Evolutionary conservation across 2,329 filamentous ascomycete genomes (phyloP).

Genomic region (Arachnomyces sp.): DNA sequence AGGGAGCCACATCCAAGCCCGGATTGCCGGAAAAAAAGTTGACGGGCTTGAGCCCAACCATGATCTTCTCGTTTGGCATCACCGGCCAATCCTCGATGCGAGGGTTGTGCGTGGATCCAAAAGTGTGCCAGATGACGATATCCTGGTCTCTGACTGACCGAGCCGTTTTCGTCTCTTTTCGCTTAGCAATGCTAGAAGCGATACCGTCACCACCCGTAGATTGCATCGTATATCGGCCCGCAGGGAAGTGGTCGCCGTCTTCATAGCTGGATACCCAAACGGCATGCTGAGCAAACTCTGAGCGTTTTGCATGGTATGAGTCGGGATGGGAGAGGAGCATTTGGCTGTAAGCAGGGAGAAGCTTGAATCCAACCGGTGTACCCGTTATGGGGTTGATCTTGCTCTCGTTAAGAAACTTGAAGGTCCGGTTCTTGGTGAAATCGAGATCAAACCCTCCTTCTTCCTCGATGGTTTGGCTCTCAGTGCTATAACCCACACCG

Average conservation of each 20-base stretch:
- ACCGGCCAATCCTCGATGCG: conserved; percentile 40
- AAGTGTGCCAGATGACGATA: conserved; percentile 38
- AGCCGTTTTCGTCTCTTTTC: conserved; percentile 28
- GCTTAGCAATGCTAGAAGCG: conserved; percentile 33
- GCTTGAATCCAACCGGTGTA: conserved; percentile 49
- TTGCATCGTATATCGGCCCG: conserved; percentile 51
- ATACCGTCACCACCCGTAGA: conserved; percentile 42
- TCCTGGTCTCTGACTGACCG: conserved; percentile 32
- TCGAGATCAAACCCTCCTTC: conserved; percentile 43
- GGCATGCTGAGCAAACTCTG: conserved; percentile 50
- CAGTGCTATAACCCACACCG: conserved; percentile 44
- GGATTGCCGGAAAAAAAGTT: conserved; percentile 24
- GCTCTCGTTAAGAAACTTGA: conserved; percentile 52
- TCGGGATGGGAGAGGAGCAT: conserved; percentile 48
- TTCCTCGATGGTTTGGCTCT: conserved; percentile 38
- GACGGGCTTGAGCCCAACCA: conserved; percentile 20
- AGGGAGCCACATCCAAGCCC: conserved; percentile 12
- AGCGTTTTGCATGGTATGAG: conserved; percentile 45
- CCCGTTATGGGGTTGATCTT: conserved; percentile 48
- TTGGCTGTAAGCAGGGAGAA: conserved; percentile 50
- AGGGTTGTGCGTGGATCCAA: conserved; percentile 40
- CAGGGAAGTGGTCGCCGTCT: conserved; percentile 47
- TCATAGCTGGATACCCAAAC: conserved; percentile 48
- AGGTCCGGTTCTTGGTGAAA: conserved; percentile 39
- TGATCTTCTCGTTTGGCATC: conserved; percentile 38